These are phyloP conservation scores for Conringia planisiliqua DNA, from an alignment of 345 rosid genomes.

Conservation along the genomic window DNA sequence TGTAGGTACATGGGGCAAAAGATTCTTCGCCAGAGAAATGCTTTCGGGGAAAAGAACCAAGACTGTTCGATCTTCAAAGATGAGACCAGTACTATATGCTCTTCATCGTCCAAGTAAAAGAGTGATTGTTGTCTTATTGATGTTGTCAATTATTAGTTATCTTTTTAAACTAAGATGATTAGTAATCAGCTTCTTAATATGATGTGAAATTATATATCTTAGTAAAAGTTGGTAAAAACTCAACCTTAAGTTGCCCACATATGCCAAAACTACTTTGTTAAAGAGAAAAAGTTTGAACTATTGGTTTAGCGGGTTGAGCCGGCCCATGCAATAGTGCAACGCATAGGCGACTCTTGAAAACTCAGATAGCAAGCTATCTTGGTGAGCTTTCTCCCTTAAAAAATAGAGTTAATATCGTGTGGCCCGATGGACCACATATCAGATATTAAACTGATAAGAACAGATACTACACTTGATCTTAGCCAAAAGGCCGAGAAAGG, in stretches of 20 bases:
- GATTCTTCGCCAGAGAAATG: conserved; percentile 36
- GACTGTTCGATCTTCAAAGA: background rate
- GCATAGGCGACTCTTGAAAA: conserved; percentile 14
- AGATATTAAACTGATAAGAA: conserved; percentile 67
- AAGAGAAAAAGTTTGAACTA: background rate
- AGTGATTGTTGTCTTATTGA: background rate
- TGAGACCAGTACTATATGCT: background rate
- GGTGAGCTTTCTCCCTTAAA: background rate
- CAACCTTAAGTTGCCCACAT: no score
- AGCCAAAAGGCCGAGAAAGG: conserved; percentile 79
- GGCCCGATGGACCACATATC: conserved; percentile 38
- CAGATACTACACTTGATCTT: conserved; percentile 69
- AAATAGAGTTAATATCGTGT: conserved; percentile 33
- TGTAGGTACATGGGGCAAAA: conserved; percentile 48
- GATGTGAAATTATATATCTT: background rate
- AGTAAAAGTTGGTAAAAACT: no score
- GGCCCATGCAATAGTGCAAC: conserved; percentile 30
- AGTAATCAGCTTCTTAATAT: background rate
- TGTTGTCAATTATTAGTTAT: background rate
- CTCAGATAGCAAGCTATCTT: conserved; percentile 32
- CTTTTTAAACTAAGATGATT: background rate
- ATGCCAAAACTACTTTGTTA: no score
- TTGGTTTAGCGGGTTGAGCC: conserved; percentile 4
- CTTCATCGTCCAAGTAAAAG: background rate
- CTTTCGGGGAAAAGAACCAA: background rate